Conservation (phyloP, 768 basidiomycete genomes). For the Tulasnella sp. region DNA sequence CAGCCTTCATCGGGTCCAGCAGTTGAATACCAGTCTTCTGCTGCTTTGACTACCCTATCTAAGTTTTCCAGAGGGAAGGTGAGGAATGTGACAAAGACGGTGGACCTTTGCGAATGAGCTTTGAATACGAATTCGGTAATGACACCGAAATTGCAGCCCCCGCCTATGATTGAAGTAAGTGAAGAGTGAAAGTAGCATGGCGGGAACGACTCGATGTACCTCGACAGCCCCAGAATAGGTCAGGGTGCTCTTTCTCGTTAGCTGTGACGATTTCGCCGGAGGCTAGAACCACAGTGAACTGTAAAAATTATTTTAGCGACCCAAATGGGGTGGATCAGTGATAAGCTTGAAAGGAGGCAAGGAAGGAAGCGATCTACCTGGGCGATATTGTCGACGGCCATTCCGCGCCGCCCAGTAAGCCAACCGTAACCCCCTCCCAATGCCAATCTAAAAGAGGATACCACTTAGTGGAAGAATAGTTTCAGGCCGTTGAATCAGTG, state of each 20-base stretch:
- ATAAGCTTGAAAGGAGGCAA: too few species aligned
- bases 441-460: constrained; percentile 43
- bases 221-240: constrained; percentile 32
- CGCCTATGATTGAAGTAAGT: constrained; percentile 1
- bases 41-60: neutral
- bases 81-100: neutral
- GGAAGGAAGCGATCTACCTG: constrained; percentile 36
- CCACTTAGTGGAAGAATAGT: neutral
- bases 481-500: neutral
- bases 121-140: constrained; percentile 27
- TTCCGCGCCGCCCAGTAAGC: constrained; percentile 46
- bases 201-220: neutral
- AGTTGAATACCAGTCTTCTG: neutral
- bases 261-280: constrained; percentile 31
- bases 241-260: constrained; percentile 18
- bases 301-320: constrained; percentile 33
- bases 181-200: neutral
- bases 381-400: constrained; percentile 41
- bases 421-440: constrained; percentile 62
- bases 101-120: constrained; percentile 1
- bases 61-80: constrained; percentile 5
- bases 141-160: constrained; percentile 16
- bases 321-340: too few species aligned
- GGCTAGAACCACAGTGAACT: constrained; percentile 29
- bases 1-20: constrained; percentile 10